A percentile compares a stretch with the other conserved stretches of the same genome.
phyloP scores from a whole-genome alignment of 2,329 filamentous ascomycete species.

The Colletotrichum tropicale region DNA sequence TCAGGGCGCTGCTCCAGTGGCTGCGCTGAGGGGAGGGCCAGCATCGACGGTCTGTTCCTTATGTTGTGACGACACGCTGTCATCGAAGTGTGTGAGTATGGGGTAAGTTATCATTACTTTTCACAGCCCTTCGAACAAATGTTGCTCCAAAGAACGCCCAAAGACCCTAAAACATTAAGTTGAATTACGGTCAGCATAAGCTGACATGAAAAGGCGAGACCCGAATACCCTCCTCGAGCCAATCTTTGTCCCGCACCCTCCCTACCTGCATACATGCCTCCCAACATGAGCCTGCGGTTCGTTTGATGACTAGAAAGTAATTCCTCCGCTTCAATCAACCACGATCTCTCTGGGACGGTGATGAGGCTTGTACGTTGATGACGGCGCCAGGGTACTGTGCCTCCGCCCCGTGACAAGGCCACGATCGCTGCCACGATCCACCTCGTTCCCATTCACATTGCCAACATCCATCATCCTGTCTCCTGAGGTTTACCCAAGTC shows the following conservation, averaged over 20 bases:
- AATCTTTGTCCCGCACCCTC: background rate
- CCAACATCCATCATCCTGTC: background rate
- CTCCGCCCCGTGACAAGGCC: background rate
- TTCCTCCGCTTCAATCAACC: background rate
- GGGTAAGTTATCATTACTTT: too few species aligned
- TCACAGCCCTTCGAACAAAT: rapidly evolving
- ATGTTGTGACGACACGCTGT: too few species aligned
- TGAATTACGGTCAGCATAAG: background rate
- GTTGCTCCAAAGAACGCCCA: background rate
- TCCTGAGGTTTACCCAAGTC: rapidly evolving
- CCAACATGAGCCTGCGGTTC: background rate
- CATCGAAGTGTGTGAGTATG: too few species aligned
- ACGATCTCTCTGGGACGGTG: background rate
- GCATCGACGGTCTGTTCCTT: too few species aligned
- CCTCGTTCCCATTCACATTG: background rate
- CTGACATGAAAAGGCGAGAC: background rate
- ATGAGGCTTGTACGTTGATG: background rate
- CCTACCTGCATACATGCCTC: background rate
- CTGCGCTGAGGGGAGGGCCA: too few species aligned
- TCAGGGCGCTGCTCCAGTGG: too few species aligned
- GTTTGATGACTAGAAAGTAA: rapidly evolving
- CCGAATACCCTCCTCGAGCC: background rate
- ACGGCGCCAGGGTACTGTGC: background rate
- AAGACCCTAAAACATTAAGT: rapidly evolving
- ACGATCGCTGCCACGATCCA: background rate